These are phyloP conservation scores for Collybia sp. DNA, from an alignment of 768 basidiomycete genomes.

Conservation along the genomic window DNA sequence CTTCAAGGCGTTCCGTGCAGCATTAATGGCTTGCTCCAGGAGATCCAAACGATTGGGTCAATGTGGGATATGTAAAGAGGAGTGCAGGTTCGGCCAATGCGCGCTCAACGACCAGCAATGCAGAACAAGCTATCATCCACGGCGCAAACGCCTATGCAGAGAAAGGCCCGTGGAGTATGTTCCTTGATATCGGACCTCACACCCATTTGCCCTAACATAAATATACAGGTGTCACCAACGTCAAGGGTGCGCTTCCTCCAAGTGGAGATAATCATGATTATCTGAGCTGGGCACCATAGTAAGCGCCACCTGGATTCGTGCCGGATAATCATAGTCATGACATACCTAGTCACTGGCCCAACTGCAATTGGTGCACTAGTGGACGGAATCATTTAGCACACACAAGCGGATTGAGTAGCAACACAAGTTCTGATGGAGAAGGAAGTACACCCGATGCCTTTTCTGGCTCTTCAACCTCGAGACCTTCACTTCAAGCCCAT, in stretches of 20 bases:
- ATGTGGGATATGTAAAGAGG: no score
- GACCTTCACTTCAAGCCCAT: no score
- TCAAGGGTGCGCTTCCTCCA: slow-evolving; percentile 41
- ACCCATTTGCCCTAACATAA: background rate
- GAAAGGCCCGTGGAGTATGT: slow-evolving; percentile 54
- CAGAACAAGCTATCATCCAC: slow-evolving; percentile 26
- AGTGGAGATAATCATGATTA: slow-evolving; percentile 53
- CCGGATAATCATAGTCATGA: background rate
- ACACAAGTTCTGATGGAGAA: no score
- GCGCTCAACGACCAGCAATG: no score
- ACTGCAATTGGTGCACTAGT: slow-evolving; percentile 31
- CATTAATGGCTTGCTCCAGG: no score
- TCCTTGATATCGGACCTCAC: background rate
- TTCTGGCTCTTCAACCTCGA: no score
- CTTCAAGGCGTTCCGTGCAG: no score
- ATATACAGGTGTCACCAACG: slow-evolving; percentile 41
- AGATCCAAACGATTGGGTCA: no score
- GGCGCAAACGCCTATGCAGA: slow-evolving; percentile 42
- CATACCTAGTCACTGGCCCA: slow-evolving; percentile 51
- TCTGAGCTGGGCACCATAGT: slow-evolving; percentile 73
- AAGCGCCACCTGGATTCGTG: slow-evolving; percentile 14
- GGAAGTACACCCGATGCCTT: no score
- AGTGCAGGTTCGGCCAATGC: no score
- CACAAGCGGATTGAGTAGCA: no score
- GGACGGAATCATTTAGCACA: no score